phyloP scores from a whole-genome alignment of 169 alveolate species.

The Cryptosporidium meleagridis region DNA sequence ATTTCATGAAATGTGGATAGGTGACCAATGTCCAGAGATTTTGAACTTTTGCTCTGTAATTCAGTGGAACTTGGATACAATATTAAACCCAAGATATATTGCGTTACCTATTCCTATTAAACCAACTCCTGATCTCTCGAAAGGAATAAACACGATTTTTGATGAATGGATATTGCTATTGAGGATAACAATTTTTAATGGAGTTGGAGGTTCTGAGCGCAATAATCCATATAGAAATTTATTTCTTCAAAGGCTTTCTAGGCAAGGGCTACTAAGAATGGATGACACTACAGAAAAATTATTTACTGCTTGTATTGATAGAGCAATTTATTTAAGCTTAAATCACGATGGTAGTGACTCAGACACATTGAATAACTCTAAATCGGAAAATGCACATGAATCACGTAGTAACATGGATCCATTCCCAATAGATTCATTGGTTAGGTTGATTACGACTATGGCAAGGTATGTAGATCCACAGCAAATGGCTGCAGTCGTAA shows the following conservation, averaged over 20 bases:
- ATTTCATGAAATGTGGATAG: slow-evolving; percentile 51
- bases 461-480: slow-evolving; percentile 86
- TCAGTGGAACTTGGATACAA: slow-evolving; percentile 8
- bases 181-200: slow-evolving; percentile 66
- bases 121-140: slow-evolving; percentile 7
- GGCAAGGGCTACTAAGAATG: slow-evolving; percentile 88
- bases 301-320: slow-evolving; percentile 86
- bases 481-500: slow-evolving; percentile 86
- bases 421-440: slow-evolving; percentile 82
- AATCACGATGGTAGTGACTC: slow-evolving; percentile 3
- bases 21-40: slow-evolving; percentile 45
- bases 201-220: slow-evolving; percentile 53
- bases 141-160: slow-evolving; percentile 34
- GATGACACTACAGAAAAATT: slow-evolving; percentile 88
- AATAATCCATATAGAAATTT: slow-evolving; percentile 66
- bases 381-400: neutral
- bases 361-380: neutral
- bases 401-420: slow-evolving; percentile 74
- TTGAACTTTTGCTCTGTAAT: slow-evolving; percentile 25
- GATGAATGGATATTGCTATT: slow-evolving; percentile 69
- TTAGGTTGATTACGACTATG: slow-evolving; percentile 87
- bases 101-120: slow-evolving; percentile 30
- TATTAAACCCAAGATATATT: slow-evolving; percentile 10
- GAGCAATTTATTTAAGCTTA: slow-evolving; percentile 78
- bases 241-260: slow-evolving; percentile 87